Conservation (phyloP, 2,329 filamentous ascomycete species). For the Huntiella moniliformis region DNA sequence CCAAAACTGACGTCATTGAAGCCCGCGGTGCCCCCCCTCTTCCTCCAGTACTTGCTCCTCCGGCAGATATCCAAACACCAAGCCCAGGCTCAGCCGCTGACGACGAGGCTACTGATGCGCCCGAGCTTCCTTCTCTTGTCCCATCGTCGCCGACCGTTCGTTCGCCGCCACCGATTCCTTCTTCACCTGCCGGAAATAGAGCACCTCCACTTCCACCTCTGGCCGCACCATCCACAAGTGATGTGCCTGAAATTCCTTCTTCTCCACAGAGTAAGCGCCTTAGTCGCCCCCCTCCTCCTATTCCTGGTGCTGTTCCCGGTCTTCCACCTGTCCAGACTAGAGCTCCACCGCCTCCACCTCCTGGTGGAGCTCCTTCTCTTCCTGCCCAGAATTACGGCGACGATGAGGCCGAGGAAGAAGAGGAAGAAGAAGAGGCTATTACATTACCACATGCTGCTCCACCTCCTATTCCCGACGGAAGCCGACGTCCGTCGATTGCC, state of each 20-base stretch:
- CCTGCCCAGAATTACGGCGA: slow-evolving; percentile 22
- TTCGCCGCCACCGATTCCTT: slow-evolving; percentile 25
- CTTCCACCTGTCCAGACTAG: slow-evolving; percentile 33
- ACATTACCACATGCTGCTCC: slow-evolving; percentile 89
- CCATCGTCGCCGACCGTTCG: slow-evolving; percentile 21
- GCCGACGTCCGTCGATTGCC: slow-evolving; percentile 35
- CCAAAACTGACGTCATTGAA: slow-evolving; percentile 18
- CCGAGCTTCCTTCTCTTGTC: slow-evolving; percentile 15
- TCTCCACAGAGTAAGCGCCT: slow-evolving; percentile 30
- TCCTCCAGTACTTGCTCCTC: slow-evolving; percentile 31
- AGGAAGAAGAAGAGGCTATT: slow-evolving; percentile 87
- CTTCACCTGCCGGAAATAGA: slow-evolving; percentile 13
- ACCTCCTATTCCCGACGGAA: slow-evolving; percentile 79
- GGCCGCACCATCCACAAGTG: slow-evolving; percentile 17
- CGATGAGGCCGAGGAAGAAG: slow-evolving; percentile 51
- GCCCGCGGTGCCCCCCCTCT: slow-evolving; percentile 42
- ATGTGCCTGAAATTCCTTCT: slow-evolving; percentile 23
- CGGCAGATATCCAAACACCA: slow-evolving; percentile 39
- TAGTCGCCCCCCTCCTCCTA: slow-evolving; percentile 39
- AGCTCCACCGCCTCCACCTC: slow-evolving; percentile 50
- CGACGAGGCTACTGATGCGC: slow-evolving; percentile 53
- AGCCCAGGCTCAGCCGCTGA: slow-evolving; percentile 73
- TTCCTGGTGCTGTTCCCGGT: slow-evolving; percentile 35
- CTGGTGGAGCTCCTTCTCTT: slow-evolving; percentile 28
- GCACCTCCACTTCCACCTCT: slow-evolving; percentile 17